Conservation (phyloP, 495 filamentous ascomycete species). For the Friedmanniomyces simplex region DNA sequence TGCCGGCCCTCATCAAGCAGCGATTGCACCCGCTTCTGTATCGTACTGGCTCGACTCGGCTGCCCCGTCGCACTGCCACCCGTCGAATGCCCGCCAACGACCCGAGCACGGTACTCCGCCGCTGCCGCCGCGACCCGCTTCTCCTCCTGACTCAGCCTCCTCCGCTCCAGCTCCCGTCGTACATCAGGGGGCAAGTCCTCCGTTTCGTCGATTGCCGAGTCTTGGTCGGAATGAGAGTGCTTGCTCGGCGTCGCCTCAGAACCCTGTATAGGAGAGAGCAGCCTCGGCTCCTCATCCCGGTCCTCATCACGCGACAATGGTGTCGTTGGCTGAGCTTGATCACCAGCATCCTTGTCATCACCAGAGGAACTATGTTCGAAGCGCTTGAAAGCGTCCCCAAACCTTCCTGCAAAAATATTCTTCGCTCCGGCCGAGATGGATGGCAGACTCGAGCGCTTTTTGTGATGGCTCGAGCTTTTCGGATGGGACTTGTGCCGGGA, state of each 20-base stretch:
- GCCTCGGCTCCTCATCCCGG: slow-evolving; percentile 41
- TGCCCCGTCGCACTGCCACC: not conserved
- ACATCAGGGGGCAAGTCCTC: slow-evolving; percentile 79
- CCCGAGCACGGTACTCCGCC: slow-evolving; percentile 74
- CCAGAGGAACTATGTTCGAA: slow-evolving; percentile 62
- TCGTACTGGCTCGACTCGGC: slow-evolving; percentile 43
- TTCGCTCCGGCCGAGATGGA: slow-evolving; percentile 57
- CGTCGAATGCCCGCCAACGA: slow-evolving; percentile 45
- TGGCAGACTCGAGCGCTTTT: slow-evolving; percentile 74
- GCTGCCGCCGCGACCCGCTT: slow-evolving; percentile 82
- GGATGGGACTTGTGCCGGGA: not conserved
- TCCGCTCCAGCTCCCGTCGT: slow-evolving; percentile 78
- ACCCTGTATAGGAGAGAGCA: slow-evolving; percentile 59
- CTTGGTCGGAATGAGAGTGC: slow-evolving; percentile 52
- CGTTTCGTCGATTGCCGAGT: slow-evolving; percentile 41
- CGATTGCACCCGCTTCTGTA: slow-evolving; percentile 81
- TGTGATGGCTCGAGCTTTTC: slow-evolving; percentile 30
- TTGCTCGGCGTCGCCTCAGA: slow-evolving; percentile 64
- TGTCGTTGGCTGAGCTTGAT: not conserved
- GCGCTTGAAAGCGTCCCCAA: slow-evolving; percentile 89
- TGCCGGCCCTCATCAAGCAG: slow-evolving; percentile 71
- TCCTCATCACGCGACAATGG: not conserved
- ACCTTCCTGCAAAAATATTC: slow-evolving; percentile 77
- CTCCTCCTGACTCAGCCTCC: slow-evolving; percentile 78
- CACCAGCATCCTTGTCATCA: not conserved